Conservation (phyloP, 2,329 filamentous ascomycete genomes). For the Ophiostoma novo-ulmi region DNA sequence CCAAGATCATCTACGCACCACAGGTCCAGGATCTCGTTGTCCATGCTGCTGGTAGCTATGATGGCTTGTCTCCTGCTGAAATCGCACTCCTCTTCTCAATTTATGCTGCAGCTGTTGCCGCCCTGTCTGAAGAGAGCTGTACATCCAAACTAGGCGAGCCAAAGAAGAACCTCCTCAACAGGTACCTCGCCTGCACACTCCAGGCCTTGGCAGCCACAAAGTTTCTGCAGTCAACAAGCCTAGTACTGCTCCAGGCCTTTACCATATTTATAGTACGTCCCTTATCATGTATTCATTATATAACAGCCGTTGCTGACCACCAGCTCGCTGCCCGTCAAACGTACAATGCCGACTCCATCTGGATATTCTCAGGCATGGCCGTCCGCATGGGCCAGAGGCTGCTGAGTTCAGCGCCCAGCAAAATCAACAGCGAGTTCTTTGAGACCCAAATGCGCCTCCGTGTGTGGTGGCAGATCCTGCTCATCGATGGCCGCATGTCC, state of each 20-base stretch:
- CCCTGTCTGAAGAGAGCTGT: background rate
- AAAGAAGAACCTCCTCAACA: background rate
- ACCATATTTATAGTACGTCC: background rate
- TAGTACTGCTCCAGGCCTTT: background rate
- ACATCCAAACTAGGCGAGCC: background rate
- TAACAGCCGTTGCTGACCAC: background rate
- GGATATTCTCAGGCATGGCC: background rate
- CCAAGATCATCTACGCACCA: slow-evolving; percentile 48
- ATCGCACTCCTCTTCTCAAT: background rate
- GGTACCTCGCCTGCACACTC: background rate
- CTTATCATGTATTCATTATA: background rate
- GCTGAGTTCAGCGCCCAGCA: slow-evolving; percentile 34
- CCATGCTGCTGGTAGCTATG: slow-evolving; percentile 21
- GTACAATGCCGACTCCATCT: background rate
- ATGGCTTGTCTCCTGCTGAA: background rate
- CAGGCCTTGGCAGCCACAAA: background rate
- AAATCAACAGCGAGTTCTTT: slow-evolving; percentile 46
- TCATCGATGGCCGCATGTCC: slow-evolving; percentile 45
- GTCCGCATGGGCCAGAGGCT: background rate
- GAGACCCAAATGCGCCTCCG: slow-evolving; percentile 55
- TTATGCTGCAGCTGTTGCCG: background rate
- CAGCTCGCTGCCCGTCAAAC: background rate
- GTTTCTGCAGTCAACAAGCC: background rate
- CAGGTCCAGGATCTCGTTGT: slow-evolving; percentile 37
- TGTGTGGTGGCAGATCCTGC: slow-evolving; percentile 54